phyloP scores from a whole-genome alignment of 202 grass and related monocot species.

The Brachypodium distachyon region DNA sequence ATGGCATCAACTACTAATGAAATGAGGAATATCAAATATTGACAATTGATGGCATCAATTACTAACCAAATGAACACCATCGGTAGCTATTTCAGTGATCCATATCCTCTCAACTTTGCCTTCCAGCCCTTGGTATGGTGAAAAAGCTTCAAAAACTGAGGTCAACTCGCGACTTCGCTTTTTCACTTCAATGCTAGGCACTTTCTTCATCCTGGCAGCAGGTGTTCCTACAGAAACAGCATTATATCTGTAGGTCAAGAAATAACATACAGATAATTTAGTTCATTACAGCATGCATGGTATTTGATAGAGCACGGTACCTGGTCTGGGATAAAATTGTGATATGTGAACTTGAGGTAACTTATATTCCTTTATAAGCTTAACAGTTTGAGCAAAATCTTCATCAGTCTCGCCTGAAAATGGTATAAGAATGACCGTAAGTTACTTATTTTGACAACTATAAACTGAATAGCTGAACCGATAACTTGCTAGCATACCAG shows the following conservation, averaged over 20 bases:
- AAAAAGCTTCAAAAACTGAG: slow-evolving; percentile 82
- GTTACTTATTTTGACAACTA: background rate
- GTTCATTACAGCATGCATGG: background rate
- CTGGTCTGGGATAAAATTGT: slow-evolving; percentile 94
- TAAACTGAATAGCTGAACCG: background rate
- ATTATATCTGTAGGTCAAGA: background rate
- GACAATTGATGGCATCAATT: background rate
- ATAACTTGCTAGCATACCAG: slow-evolving; percentile 41
- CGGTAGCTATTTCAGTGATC: slow-evolving; percentile 83
- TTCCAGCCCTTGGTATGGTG: slow-evolving; percentile 83
- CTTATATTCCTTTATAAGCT: slow-evolving; percentile 71
- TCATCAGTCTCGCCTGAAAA: slow-evolving; percentile 81
- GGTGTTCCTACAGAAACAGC: slow-evolving; percentile 64
- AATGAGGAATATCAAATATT: background rate
- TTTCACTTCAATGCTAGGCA: slow-evolving; percentile 74
- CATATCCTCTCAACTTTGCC: slow-evolving; percentile 69
- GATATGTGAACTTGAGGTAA: slow-evolving; percentile 94
- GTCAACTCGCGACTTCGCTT: slow-evolving; percentile 85
- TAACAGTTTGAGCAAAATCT: slow-evolving; percentile 85
- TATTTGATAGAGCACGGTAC: slow-evolving; percentile 25
- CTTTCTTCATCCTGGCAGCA: slow-evolving; percentile 96
- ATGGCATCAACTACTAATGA: background rate
- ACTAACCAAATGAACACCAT: slow-evolving; percentile 81
- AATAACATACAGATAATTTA: background rate
- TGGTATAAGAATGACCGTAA: background rate